Evolutionary conservation across 164 flowering plant species (phyloP), one percentile per base, ranked within the genome.

Genomic region (Akebia trifoliata): DNA sequence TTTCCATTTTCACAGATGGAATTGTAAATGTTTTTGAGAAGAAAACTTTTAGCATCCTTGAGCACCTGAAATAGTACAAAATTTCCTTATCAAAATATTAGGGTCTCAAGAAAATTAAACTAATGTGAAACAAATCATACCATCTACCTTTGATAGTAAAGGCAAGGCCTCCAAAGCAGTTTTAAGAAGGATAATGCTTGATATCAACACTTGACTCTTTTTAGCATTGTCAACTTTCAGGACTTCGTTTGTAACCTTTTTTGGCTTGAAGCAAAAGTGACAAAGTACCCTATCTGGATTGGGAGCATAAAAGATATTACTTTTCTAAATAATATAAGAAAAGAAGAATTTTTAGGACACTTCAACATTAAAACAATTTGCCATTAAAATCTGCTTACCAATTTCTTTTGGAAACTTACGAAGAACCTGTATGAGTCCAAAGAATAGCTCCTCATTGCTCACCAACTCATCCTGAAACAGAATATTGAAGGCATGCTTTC

Each of bases 371-470:
- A 21, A 29, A 7, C 17, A 24, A 3, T 35, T 12, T 10, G 32
- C 8, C 42, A 32, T 31, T 39, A 51, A 38, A 29, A 54, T 32
- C 22, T 12, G 10, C 76, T 69, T 70, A 86, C 97, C 99, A 56
- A 88, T 86, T 84, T 94, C 99, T 72, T 84, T 90, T 49, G 99
- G 99, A 72, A 94, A 94, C 70, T 88, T 94, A 18, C 95, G 90
- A 34, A 90, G 83, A 66, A 75, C 97, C 74, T 90, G 95, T 38
- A 91, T 81, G 42, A 94, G 82, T 38, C 97, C 93, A 82, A 87
- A 88, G 71, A 82, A 94, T 35, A 94, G 77, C 69, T 94, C 97
- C 75, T 94, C 99, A 62, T 88, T 90, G 81, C 86, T 80, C 99
- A 94, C 78, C 59, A 94, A 72, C 68, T 94, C 99, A 80, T 88